Base-by-base conservation (phyloP, 2,329 filamentous ascomycete species). In the Curvularia sp. region DNA sequence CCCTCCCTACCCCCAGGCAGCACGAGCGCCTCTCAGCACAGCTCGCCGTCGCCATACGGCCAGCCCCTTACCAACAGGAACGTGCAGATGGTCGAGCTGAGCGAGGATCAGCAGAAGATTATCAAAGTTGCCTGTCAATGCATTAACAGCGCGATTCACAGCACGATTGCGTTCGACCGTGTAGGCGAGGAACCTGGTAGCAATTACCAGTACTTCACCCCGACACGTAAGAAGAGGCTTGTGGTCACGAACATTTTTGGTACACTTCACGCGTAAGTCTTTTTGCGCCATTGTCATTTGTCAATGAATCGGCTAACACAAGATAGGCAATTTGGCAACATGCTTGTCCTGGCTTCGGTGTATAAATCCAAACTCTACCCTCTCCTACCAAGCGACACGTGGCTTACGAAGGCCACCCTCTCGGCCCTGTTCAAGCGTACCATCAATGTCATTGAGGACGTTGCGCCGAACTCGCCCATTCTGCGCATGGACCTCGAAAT, bases 221-320 rank as follows among this genome's bases (percentile, higher is more conserved):
- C 85, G 83, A 66, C 82, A 77, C 71, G 91, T 80, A 68, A 62
- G 48, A 80, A 85, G 61, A 86, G 92, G 30, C 86, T 91, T 8
- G 89, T 97, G 51, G 88, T 98, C 55, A 98, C 94, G n/a, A 98
- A 97, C 69, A 89, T 97, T 24, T 96, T 97, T 78, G 93, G 94
- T 52, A 98, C 94, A 18, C 90, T 93, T 62, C 94, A 97, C 83
- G 63, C 61, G 60, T 61, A 62, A 67, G 76, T 68, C 22, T 4
- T 35, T 35, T n/a, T n/a, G 15, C 9, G 22, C 15, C 18, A 15
- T 7, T 12, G 15, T 20, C 18, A 6, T 46, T 24, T 15, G 10
- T 31, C 26, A 28, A 24, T 28, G 24, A 18, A 0, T 31, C 49
- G 41, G 9, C 57, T 69, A 62, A 68, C 53, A 35, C 22, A 22